phyloP scores from a whole-genome alignment of 2,329 filamentous ascomycete species.

The Sporothrix protearum region DNA sequence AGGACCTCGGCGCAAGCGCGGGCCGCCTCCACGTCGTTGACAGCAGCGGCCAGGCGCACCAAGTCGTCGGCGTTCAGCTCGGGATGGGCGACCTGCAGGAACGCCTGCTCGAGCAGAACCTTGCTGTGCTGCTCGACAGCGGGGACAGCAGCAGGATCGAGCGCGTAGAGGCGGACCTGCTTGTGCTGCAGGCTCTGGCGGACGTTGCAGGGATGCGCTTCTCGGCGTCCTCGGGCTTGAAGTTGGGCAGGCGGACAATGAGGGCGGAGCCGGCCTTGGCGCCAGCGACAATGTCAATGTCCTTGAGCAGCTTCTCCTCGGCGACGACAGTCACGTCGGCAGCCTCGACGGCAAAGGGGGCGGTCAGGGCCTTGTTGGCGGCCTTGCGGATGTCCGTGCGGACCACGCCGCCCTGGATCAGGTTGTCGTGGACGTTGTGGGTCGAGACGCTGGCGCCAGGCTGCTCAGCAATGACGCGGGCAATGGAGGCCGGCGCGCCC shows the following conservation, averaged over 20 bases:
- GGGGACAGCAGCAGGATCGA: constrained; percentile 68
- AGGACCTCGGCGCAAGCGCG: constrained; percentile 59
- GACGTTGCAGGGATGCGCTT: constrained; percentile 73
- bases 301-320: constrained; percentile 73
- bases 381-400: constrained; percentile 83
- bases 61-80: constrained; percentile 59
- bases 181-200: constrained; percentile 70
- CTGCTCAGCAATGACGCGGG: constrained; percentile 65
- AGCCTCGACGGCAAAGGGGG: constrained; percentile 73
- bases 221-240: constrained; percentile 86
- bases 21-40: constrained; percentile 50
- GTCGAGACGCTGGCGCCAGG: constrained; percentile 60
- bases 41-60: constrained; percentile 59
- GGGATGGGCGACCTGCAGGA: constrained; percentile 72
- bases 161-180: constrained; percentile 65
- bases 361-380: constrained; percentile 62
- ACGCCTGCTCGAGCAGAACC: constrained; percentile 73
- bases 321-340: constrained; percentile 78
- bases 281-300: constrained; percentile 68
- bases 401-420: constrained; percentile 69
- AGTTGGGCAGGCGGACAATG: constrained; percentile 69
- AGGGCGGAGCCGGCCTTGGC: constrained; percentile 69
- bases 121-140: constrained; percentile 63
- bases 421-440: constrained; percentile 63
- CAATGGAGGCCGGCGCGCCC: constrained; percentile 59